A percentile compares a stretch with the other conserved stretches of the same genome.
Evolutionary conservation across 352 stramenopile genomes (phyloP).

Genomic region (Phytophthora agathidicida): DNA sequence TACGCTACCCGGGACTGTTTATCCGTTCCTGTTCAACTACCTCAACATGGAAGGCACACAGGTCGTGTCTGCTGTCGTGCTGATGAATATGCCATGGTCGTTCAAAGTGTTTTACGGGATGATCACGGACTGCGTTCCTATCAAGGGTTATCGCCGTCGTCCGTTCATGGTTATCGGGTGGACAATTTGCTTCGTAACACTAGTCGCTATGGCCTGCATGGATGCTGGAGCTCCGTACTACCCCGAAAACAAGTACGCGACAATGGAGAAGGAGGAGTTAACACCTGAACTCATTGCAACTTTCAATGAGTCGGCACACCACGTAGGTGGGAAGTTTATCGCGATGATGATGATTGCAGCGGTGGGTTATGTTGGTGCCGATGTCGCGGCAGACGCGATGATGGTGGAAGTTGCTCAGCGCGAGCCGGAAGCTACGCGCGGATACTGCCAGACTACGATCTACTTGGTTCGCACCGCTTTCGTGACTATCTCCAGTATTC

Average conservation of each 20-base stretch:
- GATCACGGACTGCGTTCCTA: conserved; percentile 52
- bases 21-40: conserved; percentile 54
- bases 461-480: conserved; percentile 47
- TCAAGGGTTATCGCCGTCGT: conserved; percentile 54
- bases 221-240: conserved; percentile 53
- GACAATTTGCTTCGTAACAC: conserved; percentile 40
- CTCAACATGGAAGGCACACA: conserved; percentile 52
- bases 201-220: conserved; percentile 46
- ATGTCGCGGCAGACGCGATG: conserved; percentile 44
- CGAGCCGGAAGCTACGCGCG: conserved; percentile 34
- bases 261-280: conserved; percentile 23
- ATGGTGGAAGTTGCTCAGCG: conserved; percentile 48
- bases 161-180: conserved; percentile 64
- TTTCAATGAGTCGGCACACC: conserved; percentile 36
- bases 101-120: conserved; percentile 64
- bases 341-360: conserved; percentile 52
- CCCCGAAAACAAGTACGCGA: conserved; percentile 27
- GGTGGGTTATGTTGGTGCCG: conserved; percentile 47
- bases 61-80: conserved; percentile 38
- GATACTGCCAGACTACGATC: conserved; percentile 36
- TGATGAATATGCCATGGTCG: conserved; percentile 55
- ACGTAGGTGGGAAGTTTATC: conserved; percentile 44
- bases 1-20: conserved; percentile 44
- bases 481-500: conserved; percentile 37
- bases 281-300: conserved; percentile 28